Percentiles rank a stretch among this genome's conserved stretches.
Evolutionary conservation across 805 yeast species (phyloP).

Genomic region (Candida cerambycidarum): DNA sequence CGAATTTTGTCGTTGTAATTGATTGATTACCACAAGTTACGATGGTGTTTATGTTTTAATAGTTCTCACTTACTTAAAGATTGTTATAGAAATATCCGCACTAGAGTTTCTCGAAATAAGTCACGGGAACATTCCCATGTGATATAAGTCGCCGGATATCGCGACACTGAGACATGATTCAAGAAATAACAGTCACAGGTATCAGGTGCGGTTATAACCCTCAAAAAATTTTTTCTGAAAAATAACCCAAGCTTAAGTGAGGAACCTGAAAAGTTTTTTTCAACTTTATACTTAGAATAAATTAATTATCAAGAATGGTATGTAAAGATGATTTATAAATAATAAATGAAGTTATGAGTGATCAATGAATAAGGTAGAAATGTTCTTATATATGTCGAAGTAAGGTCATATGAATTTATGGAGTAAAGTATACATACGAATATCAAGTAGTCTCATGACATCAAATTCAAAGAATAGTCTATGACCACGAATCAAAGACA

Average conservation of each 20-base stretch:
- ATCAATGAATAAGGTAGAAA: not conserved
- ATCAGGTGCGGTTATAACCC: not conserved
- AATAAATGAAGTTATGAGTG: not conserved
- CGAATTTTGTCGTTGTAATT: not conserved
- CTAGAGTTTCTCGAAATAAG: not conserved
- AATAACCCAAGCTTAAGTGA: not conserved
- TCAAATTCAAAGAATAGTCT: too few relatives aligned
- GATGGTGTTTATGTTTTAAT: too few relatives aligned
- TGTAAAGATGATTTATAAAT: not conserved
- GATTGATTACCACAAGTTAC: not conserved
- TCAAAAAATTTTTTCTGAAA: constrained; percentile 1
- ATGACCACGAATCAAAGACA: too few relatives aligned
- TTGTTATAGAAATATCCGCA: not conserved
- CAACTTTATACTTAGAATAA: constrained; percentile 3
- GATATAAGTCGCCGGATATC: not conserved
- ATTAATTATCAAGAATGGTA: constrained; percentile 8
- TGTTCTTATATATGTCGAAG: not conserved
- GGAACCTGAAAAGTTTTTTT: constrained; percentile 6
- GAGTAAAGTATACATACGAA: too few relatives aligned
- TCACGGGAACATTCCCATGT: not conserved
- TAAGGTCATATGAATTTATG: too few relatives aligned
- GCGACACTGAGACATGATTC: not conserved
- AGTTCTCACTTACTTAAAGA: too few relatives aligned
- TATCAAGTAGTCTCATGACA: too few relatives aligned
- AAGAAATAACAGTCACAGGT: constrained; percentile 2